These are phyloP conservation scores for Talaromyces sp. DNA, from an alignment of 2,329 filamentous ascomycete genomes.

Conservation along the genomic window DNA sequence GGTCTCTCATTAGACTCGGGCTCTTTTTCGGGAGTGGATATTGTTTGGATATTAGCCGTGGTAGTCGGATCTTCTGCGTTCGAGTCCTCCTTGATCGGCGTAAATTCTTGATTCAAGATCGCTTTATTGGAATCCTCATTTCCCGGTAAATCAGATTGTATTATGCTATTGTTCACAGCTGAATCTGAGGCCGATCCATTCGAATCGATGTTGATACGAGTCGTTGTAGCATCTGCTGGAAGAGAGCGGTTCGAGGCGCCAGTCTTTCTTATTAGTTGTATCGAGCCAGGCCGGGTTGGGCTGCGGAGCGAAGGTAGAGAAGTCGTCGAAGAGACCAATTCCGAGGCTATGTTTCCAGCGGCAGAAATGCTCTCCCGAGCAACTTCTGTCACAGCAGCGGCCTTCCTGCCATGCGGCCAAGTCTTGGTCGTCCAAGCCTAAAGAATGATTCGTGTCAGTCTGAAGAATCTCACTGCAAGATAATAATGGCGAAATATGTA, in stretches of 20 bases:
- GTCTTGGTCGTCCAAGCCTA: slow-evolving; percentile 46
- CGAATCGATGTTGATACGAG: slow-evolving; percentile 45
- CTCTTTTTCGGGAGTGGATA: not conserved
- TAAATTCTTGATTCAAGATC: not conserved
- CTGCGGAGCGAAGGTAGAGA: slow-evolving; percentile 27
- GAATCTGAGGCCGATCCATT: slow-evolving; percentile 35
- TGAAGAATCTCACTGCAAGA: not conserved
- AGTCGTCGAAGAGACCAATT: slow-evolving; percentile 32
- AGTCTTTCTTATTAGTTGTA: slow-evolving; percentile 44
- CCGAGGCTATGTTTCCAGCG: slow-evolving; percentile 37
- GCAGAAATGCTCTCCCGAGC: slow-evolving; percentile 50
- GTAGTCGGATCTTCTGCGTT: not conserved
- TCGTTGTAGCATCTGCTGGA: slow-evolving; percentile 45
- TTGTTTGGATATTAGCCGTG: not conserved
- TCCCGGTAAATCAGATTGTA: slow-evolving; percentile 14
- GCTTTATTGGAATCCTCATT: not conserved
- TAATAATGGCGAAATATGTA: slow-evolving; percentile 27
- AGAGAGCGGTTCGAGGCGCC: slow-evolving; percentile 43
- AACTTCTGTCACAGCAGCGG: slow-evolving; percentile 48
- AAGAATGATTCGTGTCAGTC: not conserved
- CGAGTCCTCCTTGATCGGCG: not conserved
- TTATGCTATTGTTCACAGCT: slow-evolving; percentile 20
- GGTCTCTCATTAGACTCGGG: slow-evolving; percentile 22
- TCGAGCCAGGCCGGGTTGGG: slow-evolving; percentile 33
- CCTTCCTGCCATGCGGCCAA: slow-evolving; percentile 47